These are phyloP conservation scores for Carex kokanica DNA, from an alignment of 176 grass and related monocot genomes.

Conservation along the genomic window DNA sequence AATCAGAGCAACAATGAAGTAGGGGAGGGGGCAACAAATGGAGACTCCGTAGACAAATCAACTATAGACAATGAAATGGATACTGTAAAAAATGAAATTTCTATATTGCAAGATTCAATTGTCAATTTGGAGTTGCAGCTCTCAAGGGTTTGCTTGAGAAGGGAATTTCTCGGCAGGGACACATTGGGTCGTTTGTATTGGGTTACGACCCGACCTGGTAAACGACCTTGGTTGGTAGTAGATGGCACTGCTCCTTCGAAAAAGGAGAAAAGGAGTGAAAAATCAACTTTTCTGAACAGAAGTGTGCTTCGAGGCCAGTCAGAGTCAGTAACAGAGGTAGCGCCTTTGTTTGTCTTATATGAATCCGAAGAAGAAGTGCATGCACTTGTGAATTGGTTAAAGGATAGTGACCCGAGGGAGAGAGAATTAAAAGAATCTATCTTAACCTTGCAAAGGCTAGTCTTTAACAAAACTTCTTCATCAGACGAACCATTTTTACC, in stretches of 20 bases:
- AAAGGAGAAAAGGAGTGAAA: conserved; percentile 46
- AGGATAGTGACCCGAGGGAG: conserved; percentile 64
- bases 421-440: conserved; percentile 84
- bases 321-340: conserved; percentile 51
- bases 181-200: conserved; percentile 80
- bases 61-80: conserved; percentile 54
- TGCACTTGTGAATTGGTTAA: conserved; percentile 72
- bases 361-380: conserved; percentile 80
- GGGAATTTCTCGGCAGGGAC: conserved; percentile 89
- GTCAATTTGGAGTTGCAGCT: conserved; percentile 58
- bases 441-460: conserved; percentile 64
- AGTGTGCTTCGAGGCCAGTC: conserved; percentile 27
- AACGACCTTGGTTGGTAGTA: conserved; percentile 64
- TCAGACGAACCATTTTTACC: conserved; percentile 26
- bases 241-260: conserved; percentile 59
- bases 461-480: conserved; percentile 37
- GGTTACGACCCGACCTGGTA: conserved; percentile 71
- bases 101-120: conserved; percentile 71
- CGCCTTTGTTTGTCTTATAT: conserved; percentile 56
- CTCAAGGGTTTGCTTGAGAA: conserved; percentile 63
- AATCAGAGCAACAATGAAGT: conserved; percentile 44
- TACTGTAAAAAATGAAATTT: conserved; percentile 59
- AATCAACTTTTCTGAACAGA: conserved; percentile 37
- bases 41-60: conserved; percentile 48
- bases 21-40: conserved; percentile 24